Base-by-base conservation (phyloP, 1,284 basidiomycete genomes). In the Ceratobasidium theobromae region DNA sequence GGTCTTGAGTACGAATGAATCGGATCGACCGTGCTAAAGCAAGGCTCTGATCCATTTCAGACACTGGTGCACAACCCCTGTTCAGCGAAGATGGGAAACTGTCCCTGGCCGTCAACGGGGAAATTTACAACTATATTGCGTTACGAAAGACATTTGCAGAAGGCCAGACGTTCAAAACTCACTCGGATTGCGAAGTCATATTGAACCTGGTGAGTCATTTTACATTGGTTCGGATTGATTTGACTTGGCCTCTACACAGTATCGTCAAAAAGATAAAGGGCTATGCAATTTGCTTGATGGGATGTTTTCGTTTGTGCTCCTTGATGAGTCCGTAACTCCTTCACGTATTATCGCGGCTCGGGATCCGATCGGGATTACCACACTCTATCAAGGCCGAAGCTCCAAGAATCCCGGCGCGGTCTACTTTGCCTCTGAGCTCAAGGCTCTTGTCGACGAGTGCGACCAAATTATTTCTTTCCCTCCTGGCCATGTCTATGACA, bases 101-200 rank as follows among this genome's bases (percentile, higher is more conserved):
- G 71, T 84, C 91, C 72, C 88, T 99, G 65, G 88, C 93, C 68
- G 97, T 99, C 75, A 99, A 99, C 79, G 97, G 97, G 65, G 97
- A 99, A 79, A 99, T 99, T 74, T 99, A 99, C 84, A 99, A 99
- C 83, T 93, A 99, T 76, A 79, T 93, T 68, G 82, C 87, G 38
- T 85, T 99, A 52, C 87, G 93, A 70, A 85, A 89, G 67, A 78
- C 77, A 28, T 79, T 95, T 72, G 86, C 82, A 72, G 72, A 76
- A 49, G 74, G 82, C 55, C 80, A 80, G 66, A 85, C 87, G 70
- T 97, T 99, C 84, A 97, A 94, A 82, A 98, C 96, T 0, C 93
- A 98, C 75, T 98, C 95, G 0, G 97, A 99, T 75, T 99, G 97
- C 78, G 97, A 99, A 78, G 88, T 98, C 73, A 97, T 99, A 75